A percentile compares a stretch with the other conserved stretches of the same genome.
These are phyloP conservation scores for Bromus sterilis DNA, from an alignment of 176 grass and related monocot genomes.

Conservation along the genomic window DNA sequence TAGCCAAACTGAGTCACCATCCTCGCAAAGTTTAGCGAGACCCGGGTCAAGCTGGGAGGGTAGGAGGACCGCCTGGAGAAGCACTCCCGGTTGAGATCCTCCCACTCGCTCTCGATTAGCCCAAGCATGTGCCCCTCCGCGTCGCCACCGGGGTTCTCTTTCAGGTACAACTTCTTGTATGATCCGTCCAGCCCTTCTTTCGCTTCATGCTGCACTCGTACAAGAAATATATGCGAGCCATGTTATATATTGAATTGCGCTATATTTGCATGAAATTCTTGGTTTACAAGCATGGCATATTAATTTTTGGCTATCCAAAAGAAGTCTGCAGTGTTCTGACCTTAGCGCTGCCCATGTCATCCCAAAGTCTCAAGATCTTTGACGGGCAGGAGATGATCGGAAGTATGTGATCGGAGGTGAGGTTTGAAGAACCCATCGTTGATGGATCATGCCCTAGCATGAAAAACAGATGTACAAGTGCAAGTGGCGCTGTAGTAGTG, in stretches of 20 bases:
- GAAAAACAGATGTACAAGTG: not conserved
- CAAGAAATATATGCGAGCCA: not conserved
- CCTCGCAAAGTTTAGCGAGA: conserved; percentile 29
- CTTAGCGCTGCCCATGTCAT: conserved; percentile 72
- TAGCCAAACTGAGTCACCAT: conserved; percentile 49
- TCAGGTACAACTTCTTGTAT: conserved; percentile 41
- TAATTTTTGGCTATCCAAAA: not conserved
- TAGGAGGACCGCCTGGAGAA: conserved; percentile 19
- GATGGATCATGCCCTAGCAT: conserved; percentile 36
- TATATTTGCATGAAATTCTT: not conserved
- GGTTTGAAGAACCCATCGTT: not conserved
- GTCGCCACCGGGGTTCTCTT: conserved; percentile 34
- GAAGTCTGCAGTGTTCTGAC: not conserved
- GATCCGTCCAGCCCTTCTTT: conserved; percentile 67
- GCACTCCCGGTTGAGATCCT: conserved; percentile 62
- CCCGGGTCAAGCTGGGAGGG: not conserved
- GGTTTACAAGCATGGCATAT: not conserved
- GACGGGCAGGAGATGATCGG: conserved; percentile 28
- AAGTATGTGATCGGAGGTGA: not conserved
- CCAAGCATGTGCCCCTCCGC: conserved; percentile 32
- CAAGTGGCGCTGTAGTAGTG: conserved; percentile 24
- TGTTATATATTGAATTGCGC: not conserved
- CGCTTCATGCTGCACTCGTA: conserved; percentile 45
- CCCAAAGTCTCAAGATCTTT: conserved; percentile 61
- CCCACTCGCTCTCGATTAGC: conserved; percentile 45